Evolutionary conservation across 805 yeast genomes (phyloP).

Genomic region (Metschnikowia gruessii): DNA sequence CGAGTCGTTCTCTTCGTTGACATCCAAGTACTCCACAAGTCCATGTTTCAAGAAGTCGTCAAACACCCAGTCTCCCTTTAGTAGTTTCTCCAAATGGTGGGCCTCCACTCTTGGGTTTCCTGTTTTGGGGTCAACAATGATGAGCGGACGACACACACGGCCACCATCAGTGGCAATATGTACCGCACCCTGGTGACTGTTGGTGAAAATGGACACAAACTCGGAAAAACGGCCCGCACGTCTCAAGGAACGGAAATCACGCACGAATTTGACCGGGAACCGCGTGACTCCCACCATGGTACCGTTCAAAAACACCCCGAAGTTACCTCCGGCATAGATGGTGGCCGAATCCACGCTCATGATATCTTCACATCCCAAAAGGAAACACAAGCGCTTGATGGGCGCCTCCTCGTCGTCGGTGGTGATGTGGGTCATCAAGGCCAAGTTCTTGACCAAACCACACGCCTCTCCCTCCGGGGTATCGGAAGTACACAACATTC

Average conservation of each 20-base stretch:
- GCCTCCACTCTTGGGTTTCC: slow-evolving; percentile 61
- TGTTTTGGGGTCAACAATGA: slow-evolving; percentile 71
- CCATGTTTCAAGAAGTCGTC: slow-evolving; percentile 88
- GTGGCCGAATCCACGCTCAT: slow-evolving; percentile 77
- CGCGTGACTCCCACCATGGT: slow-evolving; percentile 88
- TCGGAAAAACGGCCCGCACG: slow-evolving; percentile 83
- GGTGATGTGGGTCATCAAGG: slow-evolving; percentile 97
- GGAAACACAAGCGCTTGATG: slow-evolving; percentile 67
- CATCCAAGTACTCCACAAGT: slow-evolving; percentile 91
- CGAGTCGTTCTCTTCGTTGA: slow-evolving; percentile 95
- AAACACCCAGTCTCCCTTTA: slow-evolving; percentile 73
- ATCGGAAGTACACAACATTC: slow-evolving; percentile 98
- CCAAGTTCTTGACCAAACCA: slow-evolving; percentile 95
- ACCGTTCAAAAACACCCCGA: slow-evolving; percentile 89
- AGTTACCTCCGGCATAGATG: slow-evolving; percentile 72
- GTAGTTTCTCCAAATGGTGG: slow-evolving; percentile 61
- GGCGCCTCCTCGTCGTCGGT: slow-evolving; percentile 97
- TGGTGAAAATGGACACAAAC: slow-evolving; percentile 86
- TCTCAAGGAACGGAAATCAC: slow-evolving; percentile 73
- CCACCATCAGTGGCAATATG: slow-evolving; percentile 99
- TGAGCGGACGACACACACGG: slow-evolving; percentile 93
- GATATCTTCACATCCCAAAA: slow-evolving; percentile 88
- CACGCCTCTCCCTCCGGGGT: slow-evolving; percentile 99
- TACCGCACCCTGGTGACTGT: slow-evolving; percentile 86
- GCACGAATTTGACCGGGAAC: slow-evolving; percentile 79